A percentile compares a stretch with the other conserved stretches of the same genome.
Conservation (phyloP, 2,329 filamentous ascomycete genomes). For the Aureobasidium sp. region DNA sequence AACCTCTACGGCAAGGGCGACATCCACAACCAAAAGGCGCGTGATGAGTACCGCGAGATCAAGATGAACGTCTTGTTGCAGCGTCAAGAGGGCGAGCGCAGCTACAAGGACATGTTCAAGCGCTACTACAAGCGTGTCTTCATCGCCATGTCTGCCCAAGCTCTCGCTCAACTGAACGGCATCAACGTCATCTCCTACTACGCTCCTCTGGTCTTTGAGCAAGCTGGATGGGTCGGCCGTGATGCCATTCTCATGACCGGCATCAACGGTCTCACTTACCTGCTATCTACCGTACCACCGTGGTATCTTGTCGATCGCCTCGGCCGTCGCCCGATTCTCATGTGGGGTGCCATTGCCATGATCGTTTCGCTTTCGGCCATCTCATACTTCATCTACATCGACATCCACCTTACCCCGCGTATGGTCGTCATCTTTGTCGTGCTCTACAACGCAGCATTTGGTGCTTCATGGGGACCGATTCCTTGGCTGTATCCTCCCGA, state of each 20-base stretch:
- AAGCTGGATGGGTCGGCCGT: conserved; percentile 89
- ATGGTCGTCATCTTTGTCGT: conserved; percentile 93
- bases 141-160: conserved; percentile 98
- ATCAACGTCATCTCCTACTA: conserved; percentile 99
- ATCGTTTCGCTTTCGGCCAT: conserved; percentile 78
- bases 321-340: conserved; percentile 80
- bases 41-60: conserved; percentile 96
- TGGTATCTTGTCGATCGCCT: conserved; percentile 96
- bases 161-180: conserved; percentile 90
- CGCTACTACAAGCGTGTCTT: conserved; percentile 88
- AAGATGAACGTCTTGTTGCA: conserved; percentile 95
- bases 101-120: conserved; percentile 90
- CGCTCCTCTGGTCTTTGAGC: conserved; percentile 91
- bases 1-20: conserved; percentile 95
- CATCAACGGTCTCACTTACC: conserved; percentile 86
- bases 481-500: conserved; percentile 99
- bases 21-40: conserved; percentile 84
- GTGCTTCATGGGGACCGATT: conserved; percentile 95
- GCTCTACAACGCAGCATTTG: conserved; percentile 97
- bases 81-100: conserved; percentile 88
- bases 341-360: conserved; percentile 88
- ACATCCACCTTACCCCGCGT: conserved; percentile 68
- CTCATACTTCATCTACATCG: conserved; percentile 90
- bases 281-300: conserved; percentile 85
- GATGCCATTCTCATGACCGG: conserved; percentile 94